Conservation (phyloP, 2,329 filamentous ascomycete species). For the Ophiostoma angusticollis region DNA sequence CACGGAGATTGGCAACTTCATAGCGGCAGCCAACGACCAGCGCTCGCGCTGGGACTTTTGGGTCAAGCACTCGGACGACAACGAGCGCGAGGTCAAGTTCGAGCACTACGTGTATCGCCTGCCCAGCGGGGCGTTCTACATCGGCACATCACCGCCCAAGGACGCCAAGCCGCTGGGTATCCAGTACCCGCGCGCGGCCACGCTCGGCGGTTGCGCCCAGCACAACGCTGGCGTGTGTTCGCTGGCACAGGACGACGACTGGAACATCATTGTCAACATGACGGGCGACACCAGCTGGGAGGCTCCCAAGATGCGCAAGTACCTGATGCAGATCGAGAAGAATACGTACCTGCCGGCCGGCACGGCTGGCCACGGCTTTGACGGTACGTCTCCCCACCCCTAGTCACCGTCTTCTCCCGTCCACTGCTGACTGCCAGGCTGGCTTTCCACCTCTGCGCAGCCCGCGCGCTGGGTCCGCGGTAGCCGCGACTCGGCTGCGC, state of each 20-base stretch:
- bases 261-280: conserved; percentile 31
- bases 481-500: conserved; percentile 1
- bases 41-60: conserved; percentile 11
- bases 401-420: not conserved
- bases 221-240: conserved; percentile 38
- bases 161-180: conserved; percentile 15
- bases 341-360: conserved; percentile 26
- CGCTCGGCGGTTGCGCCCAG: conserved; percentile 24
- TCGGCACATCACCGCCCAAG: conserved; percentile 14
- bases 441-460: conserved; percentile 25
- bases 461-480: conserved; percentile 9
- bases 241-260: conserved; percentile 37
- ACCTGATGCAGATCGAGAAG: conserved; percentile 34
- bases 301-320: conserved; percentile 35
- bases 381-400: conserved; percentile 10
- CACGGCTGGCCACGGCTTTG: conserved; percentile 20
- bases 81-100: conserved; percentile 24
- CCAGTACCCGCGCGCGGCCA: conserved; percentile 17
- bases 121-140: conserved; percentile 14
- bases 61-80: conserved; percentile 10
- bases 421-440: conserved; percentile 21
- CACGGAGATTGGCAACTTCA: conserved; percentile 24
- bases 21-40: conserved; percentile 8
- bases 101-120: conserved; percentile 33
- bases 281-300: conserved; percentile 39